phyloP scores from a whole-genome alignment of 371 early-diverging fungal genomes.

The Dinochytrium kinnereticum region DNA sequence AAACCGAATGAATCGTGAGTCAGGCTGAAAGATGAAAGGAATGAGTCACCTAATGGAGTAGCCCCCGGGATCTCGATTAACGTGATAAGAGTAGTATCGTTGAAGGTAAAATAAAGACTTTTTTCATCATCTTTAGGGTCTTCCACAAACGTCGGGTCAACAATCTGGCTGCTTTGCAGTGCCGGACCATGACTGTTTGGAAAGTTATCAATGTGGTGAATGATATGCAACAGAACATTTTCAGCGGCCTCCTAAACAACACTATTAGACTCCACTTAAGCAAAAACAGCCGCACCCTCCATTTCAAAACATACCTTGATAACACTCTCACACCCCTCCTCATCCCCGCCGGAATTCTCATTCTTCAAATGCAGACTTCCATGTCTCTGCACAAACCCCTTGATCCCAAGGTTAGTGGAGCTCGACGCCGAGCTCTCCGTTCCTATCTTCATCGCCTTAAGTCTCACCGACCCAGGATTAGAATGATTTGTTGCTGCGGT shows the following conservation, averaged over 20 bases:
- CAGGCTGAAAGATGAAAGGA: not conserved
- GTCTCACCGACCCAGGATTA: conserved; percentile 1
- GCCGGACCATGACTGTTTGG: conserved; percentile 50
- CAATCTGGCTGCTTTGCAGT: conserved; percentile 38
- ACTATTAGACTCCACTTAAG: too few species aligned
- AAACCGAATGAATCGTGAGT: too few species aligned
- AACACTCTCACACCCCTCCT: conserved; percentile 11
- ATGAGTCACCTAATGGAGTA: conserved; percentile 41
- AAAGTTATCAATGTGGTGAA: conserved; percentile 53
- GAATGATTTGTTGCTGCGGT: not conserved
- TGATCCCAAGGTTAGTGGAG: not conserved
- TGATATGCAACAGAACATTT: conserved; percentile 58
- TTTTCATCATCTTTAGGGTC: conserved; percentile 48
- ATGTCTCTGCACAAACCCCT: not conserved
- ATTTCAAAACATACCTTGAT: conserved; percentile 29
- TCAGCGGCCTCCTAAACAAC: conserved; percentile 55
- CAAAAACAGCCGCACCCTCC: not conserved
- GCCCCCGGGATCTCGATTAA: conserved; percentile 60
- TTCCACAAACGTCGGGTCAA: conserved; percentile 41
- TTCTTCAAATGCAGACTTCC: not conserved
- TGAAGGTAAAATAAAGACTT: conserved; percentile 65
- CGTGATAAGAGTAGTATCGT: conserved; percentile 65
- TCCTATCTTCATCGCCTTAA: not conserved
- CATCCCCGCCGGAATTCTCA: conserved; percentile 13
- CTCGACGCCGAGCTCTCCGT: not conserved